Evolutionary conservation across 306 rosid genomes (phyloP).

Genomic region (Dryas octopetala): DNA sequence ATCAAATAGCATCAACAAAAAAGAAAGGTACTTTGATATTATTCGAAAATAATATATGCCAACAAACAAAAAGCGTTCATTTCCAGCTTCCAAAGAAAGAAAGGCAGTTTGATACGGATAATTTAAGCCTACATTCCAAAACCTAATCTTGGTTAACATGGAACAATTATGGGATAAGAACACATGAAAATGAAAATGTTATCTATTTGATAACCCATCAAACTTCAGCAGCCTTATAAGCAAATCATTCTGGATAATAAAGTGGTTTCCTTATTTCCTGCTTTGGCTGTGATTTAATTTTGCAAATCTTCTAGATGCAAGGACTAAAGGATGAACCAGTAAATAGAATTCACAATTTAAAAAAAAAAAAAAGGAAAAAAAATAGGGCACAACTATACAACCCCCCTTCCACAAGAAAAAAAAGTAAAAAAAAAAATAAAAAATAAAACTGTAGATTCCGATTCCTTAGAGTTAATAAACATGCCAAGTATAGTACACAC

Average conservation of each 20-base stretch:
- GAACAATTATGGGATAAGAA: neutral
- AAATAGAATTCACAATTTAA: neutral
- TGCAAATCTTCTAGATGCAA: neutral
- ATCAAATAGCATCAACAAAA: neutral
- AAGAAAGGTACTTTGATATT: neutral
- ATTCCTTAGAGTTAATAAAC: too few species aligned
- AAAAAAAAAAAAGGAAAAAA: neutral
- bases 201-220: neutral
- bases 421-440: neutral
- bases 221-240: neutral
- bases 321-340: neutral
- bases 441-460: neutral
- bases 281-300: neutral
- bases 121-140: neutral
- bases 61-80: too few species aligned
- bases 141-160: neutral
- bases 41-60: neutral
- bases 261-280: neutral
- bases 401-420: neutral
- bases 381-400: neutral
- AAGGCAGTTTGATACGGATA: neutral
- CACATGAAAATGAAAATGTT: neutral
- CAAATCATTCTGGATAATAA: neutral
- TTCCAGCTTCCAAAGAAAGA: too few species aligned
- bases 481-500: too few species aligned